Percentiles rank a stretch among this genome's conserved stretches.
Evolutionary conservation across 495 filamentous ascomycete genomes (phyloP).

Genomic region (Echria macrotheca): DNA sequence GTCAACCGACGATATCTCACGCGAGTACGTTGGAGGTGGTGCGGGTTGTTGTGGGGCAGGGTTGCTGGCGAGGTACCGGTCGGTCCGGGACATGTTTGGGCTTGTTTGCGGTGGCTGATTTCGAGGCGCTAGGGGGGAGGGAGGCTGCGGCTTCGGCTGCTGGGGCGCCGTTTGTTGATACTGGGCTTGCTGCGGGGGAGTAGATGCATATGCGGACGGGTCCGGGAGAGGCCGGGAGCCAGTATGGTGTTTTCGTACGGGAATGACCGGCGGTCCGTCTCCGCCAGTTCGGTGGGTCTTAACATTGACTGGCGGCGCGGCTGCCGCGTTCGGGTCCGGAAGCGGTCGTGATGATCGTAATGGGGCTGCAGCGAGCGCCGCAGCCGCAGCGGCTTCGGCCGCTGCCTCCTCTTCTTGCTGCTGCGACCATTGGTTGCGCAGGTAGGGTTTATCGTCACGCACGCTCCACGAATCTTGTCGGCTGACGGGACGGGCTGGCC

Average conservation of each 20-base stretch:
- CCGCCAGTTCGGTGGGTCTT: constrained; percentile 25
- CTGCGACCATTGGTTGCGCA: constrained; percentile 63
- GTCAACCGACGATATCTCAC: constrained; percentile 49
- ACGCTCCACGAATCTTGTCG: constrained; percentile 60
- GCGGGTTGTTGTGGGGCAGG: constrained; percentile 30
- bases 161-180: constrained; percentile 21
- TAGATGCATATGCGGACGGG: constrained; percentile 26
- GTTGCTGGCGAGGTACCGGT: constrained; percentile 39
- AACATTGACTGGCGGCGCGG: constrained; percentile 16
- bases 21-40: constrained; percentile 48
- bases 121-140: not conserved
- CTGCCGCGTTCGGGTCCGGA: constrained; percentile 35
- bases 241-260: constrained; percentile 23
- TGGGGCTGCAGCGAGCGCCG: too few relatives aligned
- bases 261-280: constrained; percentile 25
- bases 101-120: constrained; percentile 9
- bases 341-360: constrained; percentile 32
- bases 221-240: constrained; percentile 31
- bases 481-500: constrained; percentile 50
- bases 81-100: constrained; percentile 36
- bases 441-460: constrained; percentile 67
- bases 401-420: constrained; percentile 16
- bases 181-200: constrained; percentile 19
- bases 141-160: constrained; percentile 19
- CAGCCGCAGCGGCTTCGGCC: constrained; percentile 11